Evolutionary conservation across 345 rosid species (phyloP), one percentile per base, ranked within the genome.

Genomic region (Eucalyptus sp.): DNA sequence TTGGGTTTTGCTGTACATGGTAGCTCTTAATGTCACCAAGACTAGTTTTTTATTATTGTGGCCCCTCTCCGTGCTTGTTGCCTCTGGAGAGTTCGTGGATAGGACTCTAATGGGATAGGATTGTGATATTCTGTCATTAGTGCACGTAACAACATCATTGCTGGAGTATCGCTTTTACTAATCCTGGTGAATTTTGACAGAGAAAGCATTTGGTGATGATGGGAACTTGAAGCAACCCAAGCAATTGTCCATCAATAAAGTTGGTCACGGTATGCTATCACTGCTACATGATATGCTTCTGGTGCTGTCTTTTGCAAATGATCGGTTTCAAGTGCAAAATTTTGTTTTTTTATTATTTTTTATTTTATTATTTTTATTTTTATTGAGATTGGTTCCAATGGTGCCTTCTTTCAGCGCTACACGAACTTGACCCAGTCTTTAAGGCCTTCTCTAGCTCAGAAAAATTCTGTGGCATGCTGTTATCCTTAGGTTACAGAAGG

Each of bases 241-340:
- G 93, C 93, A 97, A 89, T 94, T 96, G 62, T 98, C 99, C 37
- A 97, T 97, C 33, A 97, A 98, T 93, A 98, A 98, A 96, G 99
- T 96, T 90, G 99, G 99, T 17, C 99, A 98, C 86, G 97, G 99
- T 98, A 96, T 88, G 91, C 90, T 89, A 58, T 84, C 58, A 6
- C 41, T 37, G 71, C 66, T 11, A 6, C 48, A 20, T 41, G 48
- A 41, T 76, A 41, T 76, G 84, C 48, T 76, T 41, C 48, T 11
- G 48, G 84, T 76, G 27, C 48, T 76, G 14, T 76, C 90, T 79
- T 50, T 64, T 31, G 87, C 51, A 49, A 49, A 79, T 88, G 29
- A 80, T n/a, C 9, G 64, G 37, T 64, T 22, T 18, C 18, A 66
- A 86, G 27, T 86, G 29, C 43, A 22, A 16, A 15, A 2, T 24